A percentile compares a stretch with the other conserved stretches of the same genome.
phyloP scores from a whole-genome alignment of 148 eudicot species.

The Dysphania ambrosioides region DNA sequence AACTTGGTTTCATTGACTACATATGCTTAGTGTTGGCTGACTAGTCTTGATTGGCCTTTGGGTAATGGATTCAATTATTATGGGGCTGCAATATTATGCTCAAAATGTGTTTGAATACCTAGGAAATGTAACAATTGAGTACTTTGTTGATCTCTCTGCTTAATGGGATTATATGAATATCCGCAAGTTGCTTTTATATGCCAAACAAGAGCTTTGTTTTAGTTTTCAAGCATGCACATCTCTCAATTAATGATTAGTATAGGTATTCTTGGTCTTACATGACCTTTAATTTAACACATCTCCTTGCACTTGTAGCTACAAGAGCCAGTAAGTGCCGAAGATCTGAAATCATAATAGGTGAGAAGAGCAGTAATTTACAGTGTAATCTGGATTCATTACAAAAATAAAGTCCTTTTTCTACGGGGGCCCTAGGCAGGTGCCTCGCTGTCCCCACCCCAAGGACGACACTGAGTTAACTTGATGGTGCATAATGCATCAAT shows the following conservation, averaged over 20 bases:
- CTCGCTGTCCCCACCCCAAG: no score
- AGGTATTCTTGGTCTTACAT: neutral
- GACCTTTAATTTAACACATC: neutral
- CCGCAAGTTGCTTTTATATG: no score
- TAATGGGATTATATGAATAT: no score
- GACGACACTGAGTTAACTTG: no score
- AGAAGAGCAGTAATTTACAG: neutral
- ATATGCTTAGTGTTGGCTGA: neutral
- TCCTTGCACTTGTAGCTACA: constrained; percentile 47
- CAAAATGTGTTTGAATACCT: no score
- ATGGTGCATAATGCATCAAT: no score
- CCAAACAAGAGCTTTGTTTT: neutral
- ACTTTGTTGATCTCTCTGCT: no score
- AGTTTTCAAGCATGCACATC: neutral
- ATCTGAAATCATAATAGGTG: neutral
- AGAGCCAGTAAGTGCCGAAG: constrained; percentile 49
- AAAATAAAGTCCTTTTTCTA: no score
- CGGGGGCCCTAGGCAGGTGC: no score
- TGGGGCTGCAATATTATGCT: no score
- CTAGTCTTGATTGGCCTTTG: neutral
- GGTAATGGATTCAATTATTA: no score
- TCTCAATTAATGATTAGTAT: neutral
- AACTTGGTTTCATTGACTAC: neutral
- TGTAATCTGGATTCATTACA: neutral
- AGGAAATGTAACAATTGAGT: no score